Percentiles rank a stretch among this genome's conserved stretches.
phyloP scores from a whole-genome alignment of 2,329 filamentous ascomycete genomes.

The Cylindrodendrum hubeiense region DNA sequence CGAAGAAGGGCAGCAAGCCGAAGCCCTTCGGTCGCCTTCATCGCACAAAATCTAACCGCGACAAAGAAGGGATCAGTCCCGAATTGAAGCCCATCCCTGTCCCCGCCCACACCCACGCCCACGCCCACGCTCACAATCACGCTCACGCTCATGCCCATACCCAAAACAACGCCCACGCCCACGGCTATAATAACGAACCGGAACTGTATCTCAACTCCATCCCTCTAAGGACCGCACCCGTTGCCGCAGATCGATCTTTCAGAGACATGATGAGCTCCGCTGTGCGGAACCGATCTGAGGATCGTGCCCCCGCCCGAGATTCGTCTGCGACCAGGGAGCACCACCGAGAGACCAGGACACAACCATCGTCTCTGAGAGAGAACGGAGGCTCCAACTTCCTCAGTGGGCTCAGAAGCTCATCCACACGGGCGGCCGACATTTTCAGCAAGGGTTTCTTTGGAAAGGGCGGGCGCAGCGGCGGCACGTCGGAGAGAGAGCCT shows the following conservation, averaged over 20 bases:
- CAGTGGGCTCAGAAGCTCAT: constrained; percentile 42
- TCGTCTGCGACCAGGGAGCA: constrained; percentile 55
- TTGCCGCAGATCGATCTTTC: constrained; percentile 75
- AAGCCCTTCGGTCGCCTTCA: constrained; percentile 67
- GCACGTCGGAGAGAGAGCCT: constrained; percentile 72
- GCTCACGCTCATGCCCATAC: not conserved
- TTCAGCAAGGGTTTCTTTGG: constrained; percentile 87
- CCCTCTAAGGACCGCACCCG: constrained; percentile 71
- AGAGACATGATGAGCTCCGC: constrained; percentile 76
- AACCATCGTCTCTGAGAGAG: constrained; percentile 69
- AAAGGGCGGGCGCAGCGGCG: constrained; percentile 80
- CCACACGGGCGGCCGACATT: constrained; percentile 71
- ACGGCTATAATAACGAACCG: constrained; percentile 38
- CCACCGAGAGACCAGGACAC: constrained; percentile 62
- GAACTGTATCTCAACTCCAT: constrained; percentile 46
- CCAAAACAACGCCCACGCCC: not conserved
- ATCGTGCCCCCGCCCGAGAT: constrained; percentile 67
- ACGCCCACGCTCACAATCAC: not conserved
- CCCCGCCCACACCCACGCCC: constrained; percentile 26
- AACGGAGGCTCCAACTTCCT: constrained; percentile 59
- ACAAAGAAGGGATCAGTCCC: constrained; percentile 60
- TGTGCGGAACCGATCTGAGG: constrained; percentile 78
- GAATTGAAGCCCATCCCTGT: constrained; percentile 48
- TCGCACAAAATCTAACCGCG: constrained; percentile 65
- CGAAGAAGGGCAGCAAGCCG: constrained; percentile 62